These are phyloP conservation scores for Ascocoryne sarcoides DNA, from an alignment of 2,329 filamentous ascomycete genomes.

Conservation along the genomic window DNA sequence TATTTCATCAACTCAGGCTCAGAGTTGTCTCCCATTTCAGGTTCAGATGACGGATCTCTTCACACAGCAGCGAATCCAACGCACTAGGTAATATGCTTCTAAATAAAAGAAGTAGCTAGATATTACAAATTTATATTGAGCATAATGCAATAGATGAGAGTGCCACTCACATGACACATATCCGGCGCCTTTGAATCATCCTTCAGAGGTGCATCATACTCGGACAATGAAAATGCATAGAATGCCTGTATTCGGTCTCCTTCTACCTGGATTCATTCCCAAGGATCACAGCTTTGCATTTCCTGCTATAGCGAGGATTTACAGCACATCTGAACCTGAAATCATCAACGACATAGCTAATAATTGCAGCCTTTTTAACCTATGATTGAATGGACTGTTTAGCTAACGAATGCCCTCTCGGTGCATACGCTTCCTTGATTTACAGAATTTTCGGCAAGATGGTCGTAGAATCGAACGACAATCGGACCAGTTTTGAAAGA, in stretches of 20 bases:
- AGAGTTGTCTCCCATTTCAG: too few relatives aligned
- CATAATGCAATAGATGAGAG: too few relatives aligned
- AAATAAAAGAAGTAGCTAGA: too few relatives aligned
- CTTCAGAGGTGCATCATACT: slow-evolving; percentile 40
- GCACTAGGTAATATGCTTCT: too few relatives aligned
- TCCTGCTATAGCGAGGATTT: slow-evolving; percentile 37
- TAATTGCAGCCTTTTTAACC: slow-evolving; percentile 18
- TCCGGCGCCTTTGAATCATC: slow-evolving; percentile 45
- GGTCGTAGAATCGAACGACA: too few relatives aligned
- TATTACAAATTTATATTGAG: too few relatives aligned
- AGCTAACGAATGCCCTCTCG: not conserved
- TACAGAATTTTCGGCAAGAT: too few relatives aligned
- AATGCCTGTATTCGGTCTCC: slow-evolving; percentile 24
- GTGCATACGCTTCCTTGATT: not conserved
- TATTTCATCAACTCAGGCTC: too few relatives aligned
- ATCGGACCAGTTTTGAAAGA: too few relatives aligned
- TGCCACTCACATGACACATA: slow-evolving; percentile 41
- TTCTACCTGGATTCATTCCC: slow-evolving; percentile 33
- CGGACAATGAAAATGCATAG: slow-evolving; percentile 25
- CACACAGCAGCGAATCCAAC: too few relatives aligned
- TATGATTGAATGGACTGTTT: slow-evolving; percentile 9
- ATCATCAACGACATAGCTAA: slow-evolving; percentile 41
- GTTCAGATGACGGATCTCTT: too few relatives aligned
- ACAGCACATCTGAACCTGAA: slow-evolving; percentile 45
- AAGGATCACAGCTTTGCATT: slow-evolving; percentile 34